Conservation (phyloP, 495 filamentous ascomycete species). For the Neurospora sp. region DNA sequence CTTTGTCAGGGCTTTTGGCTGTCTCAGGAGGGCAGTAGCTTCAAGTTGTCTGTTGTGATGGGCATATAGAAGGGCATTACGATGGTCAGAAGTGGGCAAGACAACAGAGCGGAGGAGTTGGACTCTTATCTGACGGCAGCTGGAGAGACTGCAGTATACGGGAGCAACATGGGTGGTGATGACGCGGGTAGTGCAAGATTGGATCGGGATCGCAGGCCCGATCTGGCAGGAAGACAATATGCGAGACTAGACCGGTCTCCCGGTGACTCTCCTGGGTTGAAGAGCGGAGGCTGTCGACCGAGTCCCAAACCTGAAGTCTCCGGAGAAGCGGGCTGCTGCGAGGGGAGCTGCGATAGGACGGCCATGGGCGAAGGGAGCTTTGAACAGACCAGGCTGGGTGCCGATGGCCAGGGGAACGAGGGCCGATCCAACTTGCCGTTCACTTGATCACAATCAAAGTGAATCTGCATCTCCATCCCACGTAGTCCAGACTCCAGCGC, state of each 20-base stretch:
- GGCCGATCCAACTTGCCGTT: neutral
- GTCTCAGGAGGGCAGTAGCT: neutral
- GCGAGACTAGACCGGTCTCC: neutral
- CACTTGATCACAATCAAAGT: neutral
- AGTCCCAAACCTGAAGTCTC: neutral
- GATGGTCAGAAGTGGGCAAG: neutral
- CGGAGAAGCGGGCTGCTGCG: neutral
- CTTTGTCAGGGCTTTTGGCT: neutral
- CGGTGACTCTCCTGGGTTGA: neutral
- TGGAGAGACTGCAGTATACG: neutral
- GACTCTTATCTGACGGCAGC: neutral
- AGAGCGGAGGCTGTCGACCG: neutral
- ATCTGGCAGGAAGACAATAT: conserved; percentile 17
- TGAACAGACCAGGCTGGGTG: neutral
- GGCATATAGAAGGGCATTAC: neutral
- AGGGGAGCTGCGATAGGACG: neutral
- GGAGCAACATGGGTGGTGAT: neutral
- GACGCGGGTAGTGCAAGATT: neutral
- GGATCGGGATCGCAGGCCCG: conserved; percentile 3
- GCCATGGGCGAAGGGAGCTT: neutral
- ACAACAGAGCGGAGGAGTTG: neutral
- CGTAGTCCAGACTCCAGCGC: neutral
- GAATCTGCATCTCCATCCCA: neutral
- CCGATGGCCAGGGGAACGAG: neutral
- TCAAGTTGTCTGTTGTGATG: neutral